These are phyloP conservation scores for Fagopyrum esculentum DNA, from an alignment of 148 eudicot genomes.

Conservation along the genomic window DNA sequence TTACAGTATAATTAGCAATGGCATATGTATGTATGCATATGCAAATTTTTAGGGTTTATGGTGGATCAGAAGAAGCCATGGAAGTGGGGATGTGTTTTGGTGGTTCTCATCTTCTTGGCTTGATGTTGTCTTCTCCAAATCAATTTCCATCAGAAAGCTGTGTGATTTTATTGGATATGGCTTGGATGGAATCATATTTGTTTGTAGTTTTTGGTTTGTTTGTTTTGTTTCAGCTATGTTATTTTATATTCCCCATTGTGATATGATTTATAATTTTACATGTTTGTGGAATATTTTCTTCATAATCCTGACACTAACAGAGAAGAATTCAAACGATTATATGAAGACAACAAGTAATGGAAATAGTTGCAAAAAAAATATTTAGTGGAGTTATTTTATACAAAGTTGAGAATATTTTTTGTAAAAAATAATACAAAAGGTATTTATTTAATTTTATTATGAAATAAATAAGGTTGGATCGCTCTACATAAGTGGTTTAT, in stretches of 20 bases:
- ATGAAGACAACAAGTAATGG: too few species aligned
- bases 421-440: too few species aligned
- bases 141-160: slow-evolving; percentile 8
- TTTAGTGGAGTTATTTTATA: too few species aligned
- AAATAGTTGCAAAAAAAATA: too few species aligned
- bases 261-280: too few species aligned
- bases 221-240: not conserved
- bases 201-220: not conserved
- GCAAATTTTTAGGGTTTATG: not conserved
- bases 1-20: not conserved
- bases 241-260: not conserved
- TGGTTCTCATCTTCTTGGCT: slow-evolving; percentile 9
- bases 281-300: too few species aligned
- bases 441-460: too few species aligned
- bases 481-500: too few species aligned
- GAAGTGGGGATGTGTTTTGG: slow-evolving; percentile 8
- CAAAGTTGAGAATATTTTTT: too few species aligned
- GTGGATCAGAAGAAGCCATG: not conserved
- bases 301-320: too few species aligned
- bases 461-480: too few species aligned
- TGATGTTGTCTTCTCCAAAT: not conserved
- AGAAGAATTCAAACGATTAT: too few species aligned
- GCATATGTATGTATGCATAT: not conserved
- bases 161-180: not conserved
- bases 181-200: not conserved